These are phyloP conservation scores for Volvox carteri DNA, from an alignment of 163 green algal genomes.

Conservation along the genomic window DNA sequence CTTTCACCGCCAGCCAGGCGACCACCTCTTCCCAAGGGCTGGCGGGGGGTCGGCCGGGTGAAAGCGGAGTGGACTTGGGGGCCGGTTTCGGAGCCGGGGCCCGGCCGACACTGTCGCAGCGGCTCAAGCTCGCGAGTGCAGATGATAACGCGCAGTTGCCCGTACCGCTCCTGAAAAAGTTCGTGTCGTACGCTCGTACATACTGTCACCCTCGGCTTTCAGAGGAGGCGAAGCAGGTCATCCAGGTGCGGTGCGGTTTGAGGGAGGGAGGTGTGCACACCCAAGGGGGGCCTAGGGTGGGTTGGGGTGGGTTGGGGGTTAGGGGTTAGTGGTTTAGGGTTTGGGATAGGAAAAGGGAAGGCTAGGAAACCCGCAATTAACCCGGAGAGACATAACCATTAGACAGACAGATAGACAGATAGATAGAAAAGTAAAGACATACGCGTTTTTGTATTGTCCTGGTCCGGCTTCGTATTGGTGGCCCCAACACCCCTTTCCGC, in stretches of 20 bases:
- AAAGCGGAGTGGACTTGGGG: too few species aligned
- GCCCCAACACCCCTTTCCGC: not conserved
- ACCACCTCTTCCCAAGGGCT: not conserved
- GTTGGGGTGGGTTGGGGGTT: not conserved
- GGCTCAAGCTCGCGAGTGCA: constrained; percentile 58
- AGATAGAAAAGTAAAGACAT: not conserved
- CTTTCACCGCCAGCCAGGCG: constrained; percentile 18
- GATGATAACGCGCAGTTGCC: constrained; percentile 64
- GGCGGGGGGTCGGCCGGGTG: not conserved
- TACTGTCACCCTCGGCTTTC: constrained; percentile 85
- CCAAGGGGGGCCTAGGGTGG: too few species aligned
- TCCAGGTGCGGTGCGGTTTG: constrained; percentile 56
- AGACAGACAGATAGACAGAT: too few species aligned
- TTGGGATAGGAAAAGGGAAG: too few species aligned
- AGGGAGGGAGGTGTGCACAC: not conserved
- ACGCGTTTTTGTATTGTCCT: not conserved
- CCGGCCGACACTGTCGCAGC: constrained; percentile 66
- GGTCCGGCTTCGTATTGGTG: not conserved
- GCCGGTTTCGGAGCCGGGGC: not conserved
- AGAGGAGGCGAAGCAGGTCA: constrained; percentile 76
- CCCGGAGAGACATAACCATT: too few species aligned
- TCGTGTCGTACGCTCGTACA: constrained; percentile 92
- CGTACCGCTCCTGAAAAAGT: constrained; percentile 87
- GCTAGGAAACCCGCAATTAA: too few species aligned
- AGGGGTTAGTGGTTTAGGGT: too few species aligned